Evolutionary conservation across 768 basidiomycete species (phyloP).

Genomic region (Leccinum arenicola): DNA sequence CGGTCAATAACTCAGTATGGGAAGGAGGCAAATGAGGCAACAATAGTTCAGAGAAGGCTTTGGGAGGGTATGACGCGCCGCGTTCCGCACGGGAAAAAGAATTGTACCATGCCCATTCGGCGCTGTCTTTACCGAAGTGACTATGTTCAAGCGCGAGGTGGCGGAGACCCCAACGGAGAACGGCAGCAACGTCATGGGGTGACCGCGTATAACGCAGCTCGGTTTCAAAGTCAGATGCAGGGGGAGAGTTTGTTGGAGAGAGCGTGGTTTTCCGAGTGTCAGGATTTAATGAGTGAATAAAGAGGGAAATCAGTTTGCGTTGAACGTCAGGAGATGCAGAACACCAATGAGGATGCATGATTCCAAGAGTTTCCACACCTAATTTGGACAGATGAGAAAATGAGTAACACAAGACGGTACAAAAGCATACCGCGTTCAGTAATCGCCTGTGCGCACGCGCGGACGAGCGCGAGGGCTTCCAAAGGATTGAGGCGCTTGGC

Average conservation of each 20-base stretch:
- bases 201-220: conserved; percentile 65
- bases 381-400: conserved; percentile 3
- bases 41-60: conserved; percentile 60
- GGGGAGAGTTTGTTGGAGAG: conserved; percentile 47
- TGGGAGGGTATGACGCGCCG: conserved; percentile 53
- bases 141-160: conserved; percentile 63
- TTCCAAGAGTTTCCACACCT: conserved; percentile 80
- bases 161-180: conserved; percentile 77
- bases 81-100: conserved; percentile 61
- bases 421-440: conserved; percentile 53
- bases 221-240: conserved; percentile 54
- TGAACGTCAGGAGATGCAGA: conserved; percentile 71
- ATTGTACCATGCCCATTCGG: conserved; percentile 66
- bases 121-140: conserved; percentile 54
- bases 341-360: conserved; percentile 86
- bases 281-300: conserved; percentile 60
- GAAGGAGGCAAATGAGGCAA: conserved; percentile 55
- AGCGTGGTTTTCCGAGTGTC: conserved; percentile 46
- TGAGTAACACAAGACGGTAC: conserved; percentile 5
- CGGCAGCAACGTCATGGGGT: conserved; percentile 75
- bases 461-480: conserved; percentile 63
- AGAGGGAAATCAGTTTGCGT: conserved; percentile 62
- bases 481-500: conserved; percentile 56
- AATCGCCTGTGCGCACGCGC: conserved; percentile 67
- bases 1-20: conserved; percentile 57